Conservation (phyloP, 495 filamentous ascomycete species). For the Penicillium silybi region DNA sequence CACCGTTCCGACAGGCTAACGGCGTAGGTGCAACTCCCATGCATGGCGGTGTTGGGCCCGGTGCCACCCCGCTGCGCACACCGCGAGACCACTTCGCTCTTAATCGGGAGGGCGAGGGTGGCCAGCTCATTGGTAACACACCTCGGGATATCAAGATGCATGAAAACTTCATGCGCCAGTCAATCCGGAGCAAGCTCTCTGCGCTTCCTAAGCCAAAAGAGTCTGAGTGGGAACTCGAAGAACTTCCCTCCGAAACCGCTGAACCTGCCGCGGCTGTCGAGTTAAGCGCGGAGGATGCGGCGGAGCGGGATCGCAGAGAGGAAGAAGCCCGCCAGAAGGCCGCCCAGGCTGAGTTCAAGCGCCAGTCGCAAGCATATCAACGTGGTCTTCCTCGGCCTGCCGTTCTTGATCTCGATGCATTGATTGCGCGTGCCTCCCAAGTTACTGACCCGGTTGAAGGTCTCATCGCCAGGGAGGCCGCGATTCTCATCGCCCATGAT, state of each 20-base stretch:
- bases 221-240: slow-evolving; percentile 84
- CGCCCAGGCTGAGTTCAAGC: slow-evolving; percentile 71
- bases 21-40: slow-evolving; percentile 72
- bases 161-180: slow-evolving; percentile 66
- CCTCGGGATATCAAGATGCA: slow-evolving; percentile 72
- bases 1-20: slow-evolving; percentile 70
- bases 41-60: slow-evolving; percentile 51
- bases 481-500: slow-evolving; percentile 76
- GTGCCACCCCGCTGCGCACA: slow-evolving; percentile 86
- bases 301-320: slow-evolving; percentile 71
- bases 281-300: slow-evolving; percentile 75
- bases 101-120: slow-evolving; percentile 60
- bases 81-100: slow-evolving; percentile 86
- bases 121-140: slow-evolving; percentile 67
- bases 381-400: slow-evolving; percentile 74
- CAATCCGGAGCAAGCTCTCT: slow-evolving; percentile 66
- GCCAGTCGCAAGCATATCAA: slow-evolving; percentile 88
- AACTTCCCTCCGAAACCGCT: slow-evolving; percentile 74
- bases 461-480: slow-evolving; percentile 70
- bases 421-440: slow-evolving; percentile 57
- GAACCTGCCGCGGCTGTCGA: slow-evolving; percentile 55
- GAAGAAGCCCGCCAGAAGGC: slow-evolving; percentile 63
- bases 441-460: slow-evolving; percentile 53
- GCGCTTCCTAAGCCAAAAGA: slow-evolving; percentile 88
- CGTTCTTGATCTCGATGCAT: slow-evolving; percentile 62